Conservation (phyloP, 2,329 filamentous ascomycete species). For the Didymella lethalis region DNA sequence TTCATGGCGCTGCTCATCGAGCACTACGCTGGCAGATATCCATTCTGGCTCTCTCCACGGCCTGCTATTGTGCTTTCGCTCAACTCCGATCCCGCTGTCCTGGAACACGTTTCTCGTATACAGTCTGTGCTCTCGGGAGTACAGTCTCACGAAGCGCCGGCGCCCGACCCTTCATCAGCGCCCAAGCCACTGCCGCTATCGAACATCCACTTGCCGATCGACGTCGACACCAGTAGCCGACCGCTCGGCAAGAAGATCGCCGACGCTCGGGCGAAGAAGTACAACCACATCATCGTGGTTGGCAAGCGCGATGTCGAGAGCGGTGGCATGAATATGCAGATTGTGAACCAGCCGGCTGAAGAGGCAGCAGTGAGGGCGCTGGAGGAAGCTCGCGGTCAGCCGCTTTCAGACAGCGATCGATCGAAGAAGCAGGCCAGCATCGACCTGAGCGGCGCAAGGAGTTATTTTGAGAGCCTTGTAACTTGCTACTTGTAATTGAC, state of each 20-base stretch:
- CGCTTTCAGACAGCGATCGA: slow-evolving; percentile 27
- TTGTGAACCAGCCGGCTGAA: slow-evolving; percentile 51
- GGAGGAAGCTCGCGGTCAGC: slow-evolving; percentile 40
- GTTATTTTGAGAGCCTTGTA: slow-evolving; percentile 42
- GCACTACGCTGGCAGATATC: slow-evolving; percentile 78
- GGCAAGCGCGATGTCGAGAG: slow-evolving; percentile 56
- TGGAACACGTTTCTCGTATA: slow-evolving; percentile 58
- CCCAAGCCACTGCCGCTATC: slow-evolving; percentile 55
- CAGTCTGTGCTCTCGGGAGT: slow-evolving; percentile 44
- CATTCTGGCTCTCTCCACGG: slow-evolving; percentile 86
- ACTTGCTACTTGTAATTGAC: slow-evolving; percentile 38
- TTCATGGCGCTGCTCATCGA: slow-evolving; percentile 87
- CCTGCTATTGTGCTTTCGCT: slow-evolving; percentile 79
- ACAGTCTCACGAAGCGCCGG: slow-evolving; percentile 23
- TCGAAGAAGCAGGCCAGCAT: slow-evolving; percentile 29
- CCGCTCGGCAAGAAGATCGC: slow-evolving; percentile 73
- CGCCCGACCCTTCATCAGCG: slow-evolving; percentile 25
- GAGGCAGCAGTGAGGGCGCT: slow-evolving; percentile 40
- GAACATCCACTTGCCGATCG: slow-evolving; percentile 71
- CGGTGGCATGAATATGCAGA: slow-evolving; percentile 37
- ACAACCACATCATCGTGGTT: slow-evolving; percentile 76
- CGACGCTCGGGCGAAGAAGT: slow-evolving; percentile 75
- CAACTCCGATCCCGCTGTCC: slow-evolving; percentile 65
- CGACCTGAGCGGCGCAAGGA: slow-evolving; percentile 32
- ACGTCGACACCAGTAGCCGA: slow-evolving; percentile 71